Evolutionary conservation across 148 eudicot species (phyloP), one percentile per base, ranked within the genome.

Genomic region (Rhododendron mucronatum): DNA sequence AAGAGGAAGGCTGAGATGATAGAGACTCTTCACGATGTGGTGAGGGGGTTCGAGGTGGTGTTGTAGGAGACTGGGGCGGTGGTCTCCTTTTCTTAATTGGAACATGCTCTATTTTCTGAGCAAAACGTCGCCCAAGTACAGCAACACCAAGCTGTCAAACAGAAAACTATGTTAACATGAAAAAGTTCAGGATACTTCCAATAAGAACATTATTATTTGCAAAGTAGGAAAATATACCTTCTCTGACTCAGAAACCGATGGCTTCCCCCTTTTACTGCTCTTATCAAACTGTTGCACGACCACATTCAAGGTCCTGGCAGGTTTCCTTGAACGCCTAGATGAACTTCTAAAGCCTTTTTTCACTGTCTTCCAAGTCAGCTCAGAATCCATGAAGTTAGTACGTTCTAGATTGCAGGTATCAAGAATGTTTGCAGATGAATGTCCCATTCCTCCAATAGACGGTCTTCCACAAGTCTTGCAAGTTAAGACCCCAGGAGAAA

Each of bases 61-160:
- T 89, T 80, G 93, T 89, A 45, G 92, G 85, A 51, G 92, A 89
- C 57, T 87, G 87, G 41, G 84, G 59, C 75, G 85, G 50, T 80
- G 84, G 88, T 84, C 94, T 92, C 87, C 96, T 92, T 86, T 95
- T 95, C 95, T 95, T 95, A 21, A 92, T 86, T 28, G 98, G 98
- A 35, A 95, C 90, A 87, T 91, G 91, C 67, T 89, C 92, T 39
- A 88, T 69, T 80, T 87, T 91, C 21, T 83, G 91, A 87, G 93
- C 79, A 84, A 87, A 87, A 44, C 80, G 91, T 57, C 85, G 85
- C 5, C 89, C 91, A 87, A 84, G 87, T 87, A 86, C 82, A 77
- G 83, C 86, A 73, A 83, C 87, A 85, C 89, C 90, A 84, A 92
- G 86, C 96, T 93, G 94, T 83, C 45, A 86, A 76, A 82, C 76